Conservation (phyloP, 768 basidiomycete genomes). For the Amanita polypyramis region DNA sequence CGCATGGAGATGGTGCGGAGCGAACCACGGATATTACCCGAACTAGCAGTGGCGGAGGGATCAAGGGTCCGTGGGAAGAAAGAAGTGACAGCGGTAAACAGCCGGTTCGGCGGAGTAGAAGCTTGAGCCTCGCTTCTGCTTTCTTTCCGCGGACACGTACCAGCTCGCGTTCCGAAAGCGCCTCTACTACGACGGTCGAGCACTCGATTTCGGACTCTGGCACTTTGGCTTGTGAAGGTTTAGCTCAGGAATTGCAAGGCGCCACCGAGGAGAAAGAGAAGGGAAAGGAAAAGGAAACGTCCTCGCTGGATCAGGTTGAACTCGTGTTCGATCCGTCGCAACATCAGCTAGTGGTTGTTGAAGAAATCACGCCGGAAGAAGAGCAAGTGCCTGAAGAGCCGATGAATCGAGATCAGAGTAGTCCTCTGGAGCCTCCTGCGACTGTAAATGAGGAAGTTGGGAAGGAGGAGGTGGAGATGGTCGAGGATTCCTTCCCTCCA, state of each 20-base stretch:
- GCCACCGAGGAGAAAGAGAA: background rate
- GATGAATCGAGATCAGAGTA: conserved; percentile 2
- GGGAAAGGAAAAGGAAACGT: background rate
- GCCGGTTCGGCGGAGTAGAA: conserved; percentile 3
- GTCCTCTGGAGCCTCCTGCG: background rate
- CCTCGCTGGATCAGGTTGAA: background rate
- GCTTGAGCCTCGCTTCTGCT: conserved; percentile 2
- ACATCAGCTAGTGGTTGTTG: conserved; percentile 4
- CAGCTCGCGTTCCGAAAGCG: conserved; percentile 4
- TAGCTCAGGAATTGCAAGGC: background rate
- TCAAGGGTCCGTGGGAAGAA: conserved; percentile 4
- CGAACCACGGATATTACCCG: too few species aligned
- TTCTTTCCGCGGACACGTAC: conserved; percentile 6
- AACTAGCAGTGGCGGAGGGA: background rate
- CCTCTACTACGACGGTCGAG: conserved; percentile 1
- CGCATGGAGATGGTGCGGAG: background rate
- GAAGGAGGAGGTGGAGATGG: background rate
- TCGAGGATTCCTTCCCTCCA: background rate
- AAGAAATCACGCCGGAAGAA: conserved; percentile 3
- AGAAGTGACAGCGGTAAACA: background rate
- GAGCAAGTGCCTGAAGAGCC: background rate
- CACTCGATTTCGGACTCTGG: conserved; percentile 3
- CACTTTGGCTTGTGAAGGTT: conserved; percentile 2
- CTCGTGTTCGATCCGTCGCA: background rate
- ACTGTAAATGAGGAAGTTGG: background rate